These are phyloP conservation scores for Euphorbia schlechtendalii DNA, from an alignment of 441 rosid species.

Conservation along the genomic window DNA sequence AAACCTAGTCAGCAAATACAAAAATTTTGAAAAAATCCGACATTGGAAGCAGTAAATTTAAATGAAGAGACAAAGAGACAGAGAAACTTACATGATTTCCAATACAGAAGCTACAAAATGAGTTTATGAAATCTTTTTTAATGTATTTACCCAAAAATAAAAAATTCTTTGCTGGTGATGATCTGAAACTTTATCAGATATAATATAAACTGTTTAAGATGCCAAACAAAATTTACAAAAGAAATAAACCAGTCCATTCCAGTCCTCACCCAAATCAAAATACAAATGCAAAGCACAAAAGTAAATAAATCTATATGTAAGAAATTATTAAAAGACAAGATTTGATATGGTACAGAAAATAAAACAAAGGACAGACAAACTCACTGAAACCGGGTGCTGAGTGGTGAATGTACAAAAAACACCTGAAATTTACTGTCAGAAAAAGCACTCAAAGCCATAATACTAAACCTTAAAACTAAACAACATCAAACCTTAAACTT, in stretches of 20 bases:
- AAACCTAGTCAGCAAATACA: constrained; percentile 1
- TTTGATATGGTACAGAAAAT: constrained; percentile 16
- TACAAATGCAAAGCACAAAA: not conserved
- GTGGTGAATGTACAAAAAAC: constrained; percentile 19
- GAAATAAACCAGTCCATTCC: not conserved
- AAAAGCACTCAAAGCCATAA: constrained; percentile 9
- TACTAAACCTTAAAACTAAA: too few species aligned
- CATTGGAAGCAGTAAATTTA: constrained; percentile 1
- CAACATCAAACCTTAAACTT: not conserved
- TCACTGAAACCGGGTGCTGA: constrained; percentile 19
- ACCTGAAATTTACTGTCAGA: constrained; percentile 1
- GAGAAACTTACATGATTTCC: constrained; percentile 8
- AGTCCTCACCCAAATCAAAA: not conserved
- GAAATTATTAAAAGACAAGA: constrained; percentile 13
- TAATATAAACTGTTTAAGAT: not conserved
- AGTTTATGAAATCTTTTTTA: not conserved
- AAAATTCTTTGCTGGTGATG: not conserved
- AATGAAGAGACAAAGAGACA: constrained; percentile 1
- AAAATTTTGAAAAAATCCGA: constrained; percentile 3
- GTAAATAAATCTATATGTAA: constrained; percentile 3
- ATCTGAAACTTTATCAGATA: constrained; percentile 4
- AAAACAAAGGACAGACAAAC: constrained; percentile 34
- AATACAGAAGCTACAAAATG: constrained; percentile 6
- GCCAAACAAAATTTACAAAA: constrained; percentile 1
- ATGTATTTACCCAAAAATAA: not conserved